phyloP scores from a whole-genome alignment of 208 protist genomes.

The Leishmania tropica region DNA sequence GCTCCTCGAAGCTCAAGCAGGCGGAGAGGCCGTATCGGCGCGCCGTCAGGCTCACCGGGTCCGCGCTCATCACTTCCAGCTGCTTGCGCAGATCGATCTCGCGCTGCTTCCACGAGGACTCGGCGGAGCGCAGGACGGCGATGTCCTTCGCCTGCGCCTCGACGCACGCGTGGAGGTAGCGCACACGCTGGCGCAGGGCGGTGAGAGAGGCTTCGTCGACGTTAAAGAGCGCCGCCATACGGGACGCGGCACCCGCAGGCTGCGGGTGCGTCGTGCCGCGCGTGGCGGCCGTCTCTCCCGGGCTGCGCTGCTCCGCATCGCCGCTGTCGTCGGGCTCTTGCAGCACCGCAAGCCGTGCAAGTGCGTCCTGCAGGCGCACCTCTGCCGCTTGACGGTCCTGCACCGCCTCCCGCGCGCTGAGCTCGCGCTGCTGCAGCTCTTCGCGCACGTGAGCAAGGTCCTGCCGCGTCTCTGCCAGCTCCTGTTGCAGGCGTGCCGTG shows the following conservation, averaged over 20 bases:
- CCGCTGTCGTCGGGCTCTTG: constrained; percentile 3
- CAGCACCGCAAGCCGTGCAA: constrained; percentile 21
- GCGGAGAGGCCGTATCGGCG: constrained; percentile 72
- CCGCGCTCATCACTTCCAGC: constrained; percentile 58
- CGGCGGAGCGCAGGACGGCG: constrained; percentile 38
- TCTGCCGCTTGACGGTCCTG: constrained; percentile 59
- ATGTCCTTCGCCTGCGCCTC: constrained; percentile 46
- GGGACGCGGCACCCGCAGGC: not conserved
- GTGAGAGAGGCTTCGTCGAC: constrained; percentile 17
- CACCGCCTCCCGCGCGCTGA: constrained; percentile 33
- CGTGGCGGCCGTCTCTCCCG: not conserved
- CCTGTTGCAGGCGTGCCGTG: constrained; percentile 21
- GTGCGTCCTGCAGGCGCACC: constrained; percentile 38
- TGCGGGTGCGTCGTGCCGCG: not conserved
- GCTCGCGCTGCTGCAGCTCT: constrained; percentile 23
- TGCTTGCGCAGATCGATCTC: constrained; percentile 59
- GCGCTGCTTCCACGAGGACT: constrained; percentile 55
- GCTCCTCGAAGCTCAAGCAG: constrained; percentile 53
- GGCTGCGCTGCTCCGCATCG: not conserved
- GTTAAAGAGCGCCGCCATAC: constrained; percentile 17
- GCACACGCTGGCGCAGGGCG: constrained; percentile 31
- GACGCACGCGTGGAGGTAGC: constrained; percentile 35
- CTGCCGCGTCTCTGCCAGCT: constrained; percentile 26
- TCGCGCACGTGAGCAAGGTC: constrained; percentile 25
- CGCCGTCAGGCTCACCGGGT: constrained; percentile 73